Evolutionary conservation across 805 yeast species (phyloP), one percentile per base, ranked within the genome.

Genomic region (Metschnikowia colocasiae): DNA sequence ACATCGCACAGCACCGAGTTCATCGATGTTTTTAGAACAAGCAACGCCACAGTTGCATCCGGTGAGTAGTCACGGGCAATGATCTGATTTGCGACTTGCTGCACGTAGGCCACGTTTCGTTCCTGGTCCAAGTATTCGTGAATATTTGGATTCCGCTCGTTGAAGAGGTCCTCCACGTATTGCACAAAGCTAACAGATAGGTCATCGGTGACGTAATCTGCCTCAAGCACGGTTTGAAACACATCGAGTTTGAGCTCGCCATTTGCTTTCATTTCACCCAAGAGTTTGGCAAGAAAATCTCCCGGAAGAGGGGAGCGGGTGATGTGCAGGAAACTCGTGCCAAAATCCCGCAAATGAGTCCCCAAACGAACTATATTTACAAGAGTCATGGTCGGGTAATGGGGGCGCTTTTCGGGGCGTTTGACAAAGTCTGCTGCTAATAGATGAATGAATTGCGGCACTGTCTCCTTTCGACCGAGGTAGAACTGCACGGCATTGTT

Each of bases 41-140:
- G 46, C 34, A 67, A 33, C 12, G 43, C 47, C 31, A 67, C 35
- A 18, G 43, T 27, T 3, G 48, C 40, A 3, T 39, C n/a, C n/a
- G 18, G 22, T 2, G 43, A 19, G 39, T 33, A 18, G 45, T 32
- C n/a, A 38, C 34, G 26, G 4, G 36, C 18, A 3, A 48, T 36
- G 6, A 40, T 18, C 13, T 34, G 22, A 15, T 40, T 19, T 1
- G 27, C 29, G 20, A 27, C 26, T 7, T 20, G 29, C 41, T 51
- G 58, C 4, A 52, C 40, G 9, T 52, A 35, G 18, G 45, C 41
- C 16, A 67, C 45, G 49, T 59, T 68, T 43, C 56, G 53, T 22
- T 70, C 67, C 37, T 55, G 41, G 48, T 69, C 57, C 39, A 60
- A 49, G 56, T 62, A 70, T 51, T 71, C 73, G 50, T 72, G 76